A percentile compares a stretch with the other conserved stretches of the same genome.
These are phyloP conservation scores for Ganoderma leucocontextum DNA, from an alignment of 1,284 basidiomycete genomes.

Conservation along the genomic window DNA sequence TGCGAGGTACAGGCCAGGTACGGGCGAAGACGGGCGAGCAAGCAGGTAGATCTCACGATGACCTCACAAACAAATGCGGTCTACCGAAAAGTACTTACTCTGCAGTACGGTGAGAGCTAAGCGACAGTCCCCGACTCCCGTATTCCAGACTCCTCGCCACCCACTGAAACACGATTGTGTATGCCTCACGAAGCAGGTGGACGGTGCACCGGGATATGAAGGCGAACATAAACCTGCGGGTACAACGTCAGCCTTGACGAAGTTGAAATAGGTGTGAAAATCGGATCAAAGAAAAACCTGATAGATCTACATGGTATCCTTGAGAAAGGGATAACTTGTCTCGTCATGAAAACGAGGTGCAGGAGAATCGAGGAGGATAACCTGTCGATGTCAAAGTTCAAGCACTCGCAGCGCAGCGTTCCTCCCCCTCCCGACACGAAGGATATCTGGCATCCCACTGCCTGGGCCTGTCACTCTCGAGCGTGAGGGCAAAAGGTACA, in stretches of 20 bases:
- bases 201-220: not conserved
- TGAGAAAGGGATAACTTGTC: constrained; percentile 14
- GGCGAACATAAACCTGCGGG: not conserved
- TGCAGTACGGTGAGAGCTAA: not conserved
- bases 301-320: not conserved
- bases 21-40: not conserved
- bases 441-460: too few relatives aligned
- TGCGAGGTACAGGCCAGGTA: not conserved
- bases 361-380: not conserved
- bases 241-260: not conserved
- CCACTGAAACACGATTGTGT: not conserved
- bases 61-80: not conserved
- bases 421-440: not conserved
- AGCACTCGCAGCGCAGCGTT: not conserved
- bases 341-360: not conserved
- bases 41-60: not conserved
- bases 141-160: too few relatives aligned
- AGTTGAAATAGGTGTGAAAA: not conserved
- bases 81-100: not conserved
- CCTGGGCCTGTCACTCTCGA: too few relatives aligned
- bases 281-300: not conserved
- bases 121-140: not conserved
- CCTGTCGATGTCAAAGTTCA: not conserved
- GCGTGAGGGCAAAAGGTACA: too few relatives aligned
- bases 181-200: not conserved